Conservation (phyloP, 495 filamentous ascomycete genomes). For the Penicillium tannophilum region DNA sequence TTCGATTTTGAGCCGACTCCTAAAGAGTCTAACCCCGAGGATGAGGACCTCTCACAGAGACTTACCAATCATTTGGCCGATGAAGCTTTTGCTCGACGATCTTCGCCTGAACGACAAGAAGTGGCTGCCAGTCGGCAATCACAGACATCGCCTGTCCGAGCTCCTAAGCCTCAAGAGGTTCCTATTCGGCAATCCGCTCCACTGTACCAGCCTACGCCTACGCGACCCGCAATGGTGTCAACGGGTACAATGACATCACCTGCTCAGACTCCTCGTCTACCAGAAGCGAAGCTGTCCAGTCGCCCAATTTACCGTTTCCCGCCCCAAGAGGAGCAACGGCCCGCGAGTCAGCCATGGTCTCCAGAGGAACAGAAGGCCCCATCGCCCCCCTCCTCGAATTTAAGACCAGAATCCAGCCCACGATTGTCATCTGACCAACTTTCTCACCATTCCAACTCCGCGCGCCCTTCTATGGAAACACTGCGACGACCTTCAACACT, state of each 20-base stretch:
- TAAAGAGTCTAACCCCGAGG: conserved; percentile 48
- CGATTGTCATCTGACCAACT: conserved; percentile 48
- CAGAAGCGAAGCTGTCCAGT: conserved; percentile 41
- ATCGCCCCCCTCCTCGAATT: conserved; percentile 33
- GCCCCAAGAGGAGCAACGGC: conserved; percentile 54
- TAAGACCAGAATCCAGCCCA: conserved; percentile 50
- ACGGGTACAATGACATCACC: conserved; percentile 90
- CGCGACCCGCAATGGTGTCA: conserved; percentile 77
- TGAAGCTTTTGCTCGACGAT: conserved; percentile 71
- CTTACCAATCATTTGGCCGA: conserved; percentile 87
- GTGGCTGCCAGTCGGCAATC: conserved; percentile 30
- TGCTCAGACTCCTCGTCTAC: conserved; percentile 58
- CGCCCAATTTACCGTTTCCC: conserved; percentile 67
- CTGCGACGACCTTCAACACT: conserved; percentile 61
- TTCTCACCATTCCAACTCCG: conserved; percentile 64
- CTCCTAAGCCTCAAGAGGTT: conserved; percentile 27
- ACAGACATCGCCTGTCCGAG: conserved; percentile 29
- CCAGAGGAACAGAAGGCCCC: conserved; percentile 36
- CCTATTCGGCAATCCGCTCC: conserved; percentile 35
- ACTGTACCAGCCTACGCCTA: conserved; percentile 60
- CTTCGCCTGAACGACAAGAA: conserved; percentile 35
- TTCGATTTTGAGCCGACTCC: conserved; percentile 78
- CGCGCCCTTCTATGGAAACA: conserved; percentile 76
- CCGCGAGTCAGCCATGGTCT: conserved; percentile 55
- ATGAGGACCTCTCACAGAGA: conserved; percentile 68